phyloP scores from a whole-genome alignment of 176 grass and related monocot species.

The Musa troglodytarum region DNA sequence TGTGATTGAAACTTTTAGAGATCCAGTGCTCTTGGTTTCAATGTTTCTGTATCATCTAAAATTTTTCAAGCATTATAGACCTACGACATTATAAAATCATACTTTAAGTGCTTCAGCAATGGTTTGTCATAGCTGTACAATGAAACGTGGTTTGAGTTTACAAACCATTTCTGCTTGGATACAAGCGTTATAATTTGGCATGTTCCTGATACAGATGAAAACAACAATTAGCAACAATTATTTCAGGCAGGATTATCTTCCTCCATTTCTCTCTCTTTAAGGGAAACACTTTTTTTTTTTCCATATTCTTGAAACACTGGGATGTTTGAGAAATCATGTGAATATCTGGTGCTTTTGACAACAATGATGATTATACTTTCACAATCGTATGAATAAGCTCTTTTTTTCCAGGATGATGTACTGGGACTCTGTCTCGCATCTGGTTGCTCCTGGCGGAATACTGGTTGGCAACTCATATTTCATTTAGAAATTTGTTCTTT shows the following conservation, averaged over 20 bases:
- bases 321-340: background rate
- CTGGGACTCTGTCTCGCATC: slow-evolving; percentile 65
- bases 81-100: too few relatives aligned
- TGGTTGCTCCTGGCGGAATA: slow-evolving; percentile 73
- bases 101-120: too few relatives aligned
- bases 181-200: background rate
- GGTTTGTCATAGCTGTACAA: background rate
- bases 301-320: too few relatives aligned
- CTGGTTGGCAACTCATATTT: slow-evolving; percentile 48
- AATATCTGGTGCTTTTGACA: background rate
- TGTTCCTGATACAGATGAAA: background rate
- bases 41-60: background rate
- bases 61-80: background rate
- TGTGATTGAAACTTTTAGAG: background rate
- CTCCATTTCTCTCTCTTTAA: too few relatives aligned
- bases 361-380: background rate
- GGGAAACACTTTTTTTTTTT: too few relatives aligned
- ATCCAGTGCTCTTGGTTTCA: background rate
- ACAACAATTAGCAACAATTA: background rate
- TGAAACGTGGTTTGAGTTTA: background rate
- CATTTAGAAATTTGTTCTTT: background rate
- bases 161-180: background rate
- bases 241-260: background rate
- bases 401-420: slow-evolving; percentile 84
- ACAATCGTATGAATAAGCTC: background rate